These are phyloP conservation scores for Withania somnifera DNA, from an alignment of 305 asterid genomes.

Conservation along the genomic window DNA sequence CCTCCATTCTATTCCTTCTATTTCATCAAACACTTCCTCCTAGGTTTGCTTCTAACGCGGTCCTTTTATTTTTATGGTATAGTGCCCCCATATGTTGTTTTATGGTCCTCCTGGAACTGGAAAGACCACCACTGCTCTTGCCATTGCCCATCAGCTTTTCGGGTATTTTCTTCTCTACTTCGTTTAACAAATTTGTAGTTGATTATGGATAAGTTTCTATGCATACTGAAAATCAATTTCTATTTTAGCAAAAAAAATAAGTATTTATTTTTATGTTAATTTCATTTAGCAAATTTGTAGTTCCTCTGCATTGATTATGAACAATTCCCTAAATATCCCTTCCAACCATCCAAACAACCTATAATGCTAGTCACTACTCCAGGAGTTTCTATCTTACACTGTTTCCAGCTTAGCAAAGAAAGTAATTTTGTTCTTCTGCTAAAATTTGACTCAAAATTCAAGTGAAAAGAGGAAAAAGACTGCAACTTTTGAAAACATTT, in stretches of 20 bases:
- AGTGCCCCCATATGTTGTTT: conserved; percentile 97
- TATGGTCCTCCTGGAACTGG: conserved; percentile 99
- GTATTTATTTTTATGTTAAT: neutral
- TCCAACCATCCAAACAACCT: neutral
- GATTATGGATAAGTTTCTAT: neutral
- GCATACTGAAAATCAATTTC: neutral
- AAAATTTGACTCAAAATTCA: neutral
- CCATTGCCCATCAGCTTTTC: conserved; percentile 86
- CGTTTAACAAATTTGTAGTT: no score
- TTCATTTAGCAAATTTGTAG: neutral
- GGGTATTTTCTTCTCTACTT: conserved; percentile 38
- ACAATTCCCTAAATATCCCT: neutral
- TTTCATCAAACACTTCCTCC: neutral
- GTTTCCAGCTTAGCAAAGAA: neutral
- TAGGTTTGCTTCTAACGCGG: neutral
- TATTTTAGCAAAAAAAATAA: neutral
- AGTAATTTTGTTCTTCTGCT: neutral
- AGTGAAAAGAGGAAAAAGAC: neutral
- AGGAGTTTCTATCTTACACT: neutral
- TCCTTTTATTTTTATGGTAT: neutral
- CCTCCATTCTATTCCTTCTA: neutral
- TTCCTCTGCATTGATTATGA: neutral
- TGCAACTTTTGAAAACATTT: neutral
- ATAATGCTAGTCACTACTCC: neutral
- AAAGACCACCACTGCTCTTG: conserved; percentile 91